phyloP scores from a whole-genome alignment of 768 basidiomycete species.

The Hygrocybe coccinea region DNA sequence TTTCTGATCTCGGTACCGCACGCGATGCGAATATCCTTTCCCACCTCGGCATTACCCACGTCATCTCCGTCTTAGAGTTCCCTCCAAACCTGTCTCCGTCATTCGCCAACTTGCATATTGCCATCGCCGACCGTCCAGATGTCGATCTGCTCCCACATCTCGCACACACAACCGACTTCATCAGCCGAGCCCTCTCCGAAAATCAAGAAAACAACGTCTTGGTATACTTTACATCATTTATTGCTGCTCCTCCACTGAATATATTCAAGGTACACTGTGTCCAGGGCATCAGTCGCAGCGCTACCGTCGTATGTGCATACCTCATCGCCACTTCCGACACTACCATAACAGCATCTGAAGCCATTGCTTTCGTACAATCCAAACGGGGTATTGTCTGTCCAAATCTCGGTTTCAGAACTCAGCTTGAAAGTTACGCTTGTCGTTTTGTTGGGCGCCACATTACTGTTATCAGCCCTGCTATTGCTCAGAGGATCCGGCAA shows the following conservation, averaged over 20 bases:
- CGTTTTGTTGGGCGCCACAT: conserved; percentile 19
- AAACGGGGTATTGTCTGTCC: conserved; percentile 60
- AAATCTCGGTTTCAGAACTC: conserved; percentile 61
- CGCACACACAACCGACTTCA: conserved; percentile 48
- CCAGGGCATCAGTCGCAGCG: conserved; percentile 69
- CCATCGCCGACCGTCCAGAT: conserved; percentile 38
- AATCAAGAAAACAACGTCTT: conserved; percentile 43
- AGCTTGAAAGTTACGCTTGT: conserved; percentile 43
- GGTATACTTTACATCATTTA: conserved; percentile 33
- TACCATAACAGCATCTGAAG: conserved; percentile 48
- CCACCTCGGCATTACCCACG: conserved; percentile 65
- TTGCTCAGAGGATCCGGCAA: conserved; percentile 30
- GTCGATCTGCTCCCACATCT: conserved; percentile 45
- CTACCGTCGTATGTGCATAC: conserved; percentile 74
- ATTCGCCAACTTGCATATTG: conserved; percentile 51
- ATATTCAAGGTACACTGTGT: conserved; percentile 64
- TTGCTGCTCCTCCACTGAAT: not conserved
- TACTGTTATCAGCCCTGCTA: conserved; percentile 17
- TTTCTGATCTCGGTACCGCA: conserved; percentile 61
- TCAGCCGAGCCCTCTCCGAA: conserved; percentile 43
- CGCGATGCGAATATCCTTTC: conserved; percentile 41
- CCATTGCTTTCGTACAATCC: conserved; percentile 50
- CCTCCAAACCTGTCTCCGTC: conserved; percentile 41
- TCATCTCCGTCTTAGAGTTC: conserved; percentile 60
- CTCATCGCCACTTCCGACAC: conserved; percentile 43